A percentile compares a stretch with the other conserved stretches of the same genome.
These are phyloP conservation scores for Ustilaginoidea virens DNA, from an alignment of 2,329 filamentous ascomycete genomes.

Conservation along the genomic window DNA sequence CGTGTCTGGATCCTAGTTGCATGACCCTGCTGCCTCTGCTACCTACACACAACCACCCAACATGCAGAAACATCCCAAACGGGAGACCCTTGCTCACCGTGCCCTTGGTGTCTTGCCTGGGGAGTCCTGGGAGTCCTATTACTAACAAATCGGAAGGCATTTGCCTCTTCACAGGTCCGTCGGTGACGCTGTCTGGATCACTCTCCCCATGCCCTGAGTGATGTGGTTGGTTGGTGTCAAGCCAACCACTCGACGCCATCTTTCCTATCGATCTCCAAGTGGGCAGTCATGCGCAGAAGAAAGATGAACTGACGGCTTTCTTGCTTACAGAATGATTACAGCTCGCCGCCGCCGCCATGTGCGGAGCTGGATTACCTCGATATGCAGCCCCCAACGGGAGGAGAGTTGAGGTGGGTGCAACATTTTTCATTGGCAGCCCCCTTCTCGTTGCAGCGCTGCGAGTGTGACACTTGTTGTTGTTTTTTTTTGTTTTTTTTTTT, in stretches of 20 bases:
- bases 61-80: slow-evolving; percentile 7
- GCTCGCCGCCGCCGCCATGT: slow-evolving; percentile 31
- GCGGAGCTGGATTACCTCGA: slow-evolving; percentile 38
- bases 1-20: slow-evolving; percentile 6
- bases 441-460: slow-evolving; percentile 6
- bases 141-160: slow-evolving; percentile 7
- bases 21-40: slow-evolving; percentile 6
- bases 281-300: slow-evolving; percentile 4
- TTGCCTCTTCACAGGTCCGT: slow-evolving; percentile 3
- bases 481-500: slow-evolving; percentile 1
- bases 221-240: slow-evolving; percentile 3
- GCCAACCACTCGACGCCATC: slow-evolving; percentile 3
- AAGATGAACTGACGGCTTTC: slow-evolving; percentile 11
- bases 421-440: slow-evolving; percentile 9
- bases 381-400: slow-evolving; percentile 29
- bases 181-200: slow-evolving; percentile 6
- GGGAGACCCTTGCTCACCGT: slow-evolving; percentile 5
- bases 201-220: slow-evolving; percentile 2
- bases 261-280: slow-evolving; percentile 1
- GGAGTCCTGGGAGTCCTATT: not conserved
- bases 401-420: slow-evolving; percentile 39
- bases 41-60: slow-evolving; percentile 8
- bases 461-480: slow-evolving; percentile 4
- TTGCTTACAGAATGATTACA: slow-evolving; percentile 33
- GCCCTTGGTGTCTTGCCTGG: slow-evolving; percentile 8